Evolutionary conservation across 1,139 yeast species (phyloP).

Genomic region (Entelexis paramagnoliae): DNA sequence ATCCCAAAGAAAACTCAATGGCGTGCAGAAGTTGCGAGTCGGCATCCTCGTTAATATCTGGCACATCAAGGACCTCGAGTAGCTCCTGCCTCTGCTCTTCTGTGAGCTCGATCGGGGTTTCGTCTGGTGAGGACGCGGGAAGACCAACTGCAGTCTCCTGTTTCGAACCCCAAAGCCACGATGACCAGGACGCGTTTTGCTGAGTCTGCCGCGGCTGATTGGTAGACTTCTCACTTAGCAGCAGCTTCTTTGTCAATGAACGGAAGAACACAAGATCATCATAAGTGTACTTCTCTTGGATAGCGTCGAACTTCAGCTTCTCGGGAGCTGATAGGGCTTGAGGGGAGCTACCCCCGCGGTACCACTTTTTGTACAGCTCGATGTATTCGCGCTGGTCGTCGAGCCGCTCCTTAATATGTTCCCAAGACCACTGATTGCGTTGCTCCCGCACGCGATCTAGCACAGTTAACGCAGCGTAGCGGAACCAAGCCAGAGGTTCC

Average conservation of each 20-base stretch:
- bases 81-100: constrained; percentile 52
- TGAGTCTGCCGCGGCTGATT: constrained; percentile 16
- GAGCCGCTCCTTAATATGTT: constrained; percentile 55
- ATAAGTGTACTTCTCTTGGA: constrained; percentile 53
- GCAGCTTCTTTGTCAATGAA: constrained; percentile 53
- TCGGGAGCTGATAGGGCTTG: constrained; percentile 25
- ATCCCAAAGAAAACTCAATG: constrained; percentile 54
- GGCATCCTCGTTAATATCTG: constrained; percentile 51
- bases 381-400: constrained; percentile 63
- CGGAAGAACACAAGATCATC: constrained; percentile 83
- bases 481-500: constrained; percentile 72
- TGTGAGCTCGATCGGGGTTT: constrained; percentile 32
- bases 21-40: constrained; percentile 61
- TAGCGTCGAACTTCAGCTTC: constrained; percentile 36
- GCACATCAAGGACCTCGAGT: constrained; percentile 88
- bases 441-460: constrained; percentile 69
- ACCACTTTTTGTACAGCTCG: constrained; percentile 54
- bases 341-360: constrained; percentile 24
- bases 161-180: constrained; percentile 25
- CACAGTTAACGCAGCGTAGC: constrained; percentile 65
- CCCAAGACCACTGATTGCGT: constrained; percentile 86
- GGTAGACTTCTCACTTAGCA: constrained; percentile 10
- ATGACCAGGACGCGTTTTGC: constrained; percentile 18
- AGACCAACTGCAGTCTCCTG: constrained; percentile 14
- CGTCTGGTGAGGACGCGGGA: neutral